These are phyloP conservation scores for Clavispora phyllophila DNA, from an alignment of 805 yeast genomes.

Conservation along the genomic window DNA sequence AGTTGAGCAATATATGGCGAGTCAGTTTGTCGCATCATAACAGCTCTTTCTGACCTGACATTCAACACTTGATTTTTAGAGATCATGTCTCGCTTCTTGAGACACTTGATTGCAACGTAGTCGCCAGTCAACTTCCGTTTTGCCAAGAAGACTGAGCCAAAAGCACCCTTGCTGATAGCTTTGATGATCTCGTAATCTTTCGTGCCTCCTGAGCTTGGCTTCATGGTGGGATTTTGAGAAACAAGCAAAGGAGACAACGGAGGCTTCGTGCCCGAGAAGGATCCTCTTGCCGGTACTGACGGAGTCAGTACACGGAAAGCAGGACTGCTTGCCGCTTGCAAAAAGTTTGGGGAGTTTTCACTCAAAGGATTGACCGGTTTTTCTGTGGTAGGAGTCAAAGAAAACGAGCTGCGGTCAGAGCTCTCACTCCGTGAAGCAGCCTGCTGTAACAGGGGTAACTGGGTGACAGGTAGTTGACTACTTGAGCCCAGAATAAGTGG, in stretches of 20 bases:
- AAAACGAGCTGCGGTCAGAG: neutral
- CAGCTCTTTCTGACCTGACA: conserved; percentile 91
- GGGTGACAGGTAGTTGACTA: neutral
- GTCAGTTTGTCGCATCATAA: conserved; percentile 95
- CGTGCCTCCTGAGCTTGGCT: conserved; percentile 62
- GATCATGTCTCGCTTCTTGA: conserved; percentile 92
- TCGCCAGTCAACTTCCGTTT: conserved; percentile 85
- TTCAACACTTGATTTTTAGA: conserved; percentile 95
- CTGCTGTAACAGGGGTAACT: neutral
- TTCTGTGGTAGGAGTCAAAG: neutral
- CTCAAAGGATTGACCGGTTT: neutral
- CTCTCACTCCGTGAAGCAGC: neutral
- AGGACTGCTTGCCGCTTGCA: neutral
- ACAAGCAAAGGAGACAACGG: conserved; percentile 79
- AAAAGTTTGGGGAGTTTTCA: neutral
- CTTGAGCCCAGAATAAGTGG: conserved; percentile 4
- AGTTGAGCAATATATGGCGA: conserved; percentile 90
- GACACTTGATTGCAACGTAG: conserved; percentile 88
- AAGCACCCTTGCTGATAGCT: conserved; percentile 96
- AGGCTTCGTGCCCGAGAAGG: conserved; percentile 34
- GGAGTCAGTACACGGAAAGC: neutral
- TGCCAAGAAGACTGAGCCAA: conserved; percentile 90
- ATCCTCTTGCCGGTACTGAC: neutral
- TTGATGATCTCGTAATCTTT: conserved; percentile 85
- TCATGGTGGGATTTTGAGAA: conserved; percentile 52